A percentile compares a stretch with the other conserved stretches of the same genome.
Evolutionary conservation across 805 yeast genomes (phyloP).

Genomic region (Yarrowia porcina): DNA sequence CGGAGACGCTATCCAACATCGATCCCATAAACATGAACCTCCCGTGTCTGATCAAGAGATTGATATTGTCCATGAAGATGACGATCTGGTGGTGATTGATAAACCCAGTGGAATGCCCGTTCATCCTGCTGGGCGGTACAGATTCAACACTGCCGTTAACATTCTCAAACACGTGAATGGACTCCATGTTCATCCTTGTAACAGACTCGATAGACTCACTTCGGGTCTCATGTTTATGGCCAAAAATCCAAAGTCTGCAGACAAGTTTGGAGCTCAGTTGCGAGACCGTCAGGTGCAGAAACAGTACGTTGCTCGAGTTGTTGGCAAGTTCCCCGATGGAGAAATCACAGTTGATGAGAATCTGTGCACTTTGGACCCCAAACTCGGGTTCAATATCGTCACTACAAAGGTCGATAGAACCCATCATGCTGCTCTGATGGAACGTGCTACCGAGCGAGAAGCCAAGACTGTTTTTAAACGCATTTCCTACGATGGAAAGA

Average conservation of each 20-base stretch:
- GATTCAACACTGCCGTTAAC: slow-evolving; percentile 77
- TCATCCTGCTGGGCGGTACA: slow-evolving; percentile 85
- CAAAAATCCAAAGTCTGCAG: slow-evolving; percentile 75
- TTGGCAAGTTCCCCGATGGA: slow-evolving; percentile 73
- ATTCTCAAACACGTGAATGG: slow-evolving; percentile 70
- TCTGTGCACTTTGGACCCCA: slow-evolving; percentile 66
- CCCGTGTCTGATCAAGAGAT: slow-evolving; percentile 63
- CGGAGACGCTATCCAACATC: slow-evolving; percentile 81
- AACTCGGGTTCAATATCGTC: slow-evolving; percentile 63
- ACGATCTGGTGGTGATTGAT: slow-evolving; percentile 75
- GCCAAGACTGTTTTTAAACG: slow-evolving; percentile 71
- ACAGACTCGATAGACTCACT: slow-evolving; percentile 83
- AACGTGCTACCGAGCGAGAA: slow-evolving; percentile 64
- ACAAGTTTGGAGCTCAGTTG: slow-evolving; percentile 62
- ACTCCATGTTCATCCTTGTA: slow-evolving; percentile 74
- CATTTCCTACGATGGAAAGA: slow-evolving; percentile 62
- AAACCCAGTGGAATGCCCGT: slow-evolving; percentile 95
- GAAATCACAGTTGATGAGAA: slow-evolving; percentile 63
- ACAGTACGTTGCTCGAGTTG: slow-evolving; percentile 82
- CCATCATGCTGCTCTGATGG: slow-evolving; percentile 71
- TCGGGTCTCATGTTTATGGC: slow-evolving; percentile 93
- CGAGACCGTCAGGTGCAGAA: slow-evolving; percentile 72
- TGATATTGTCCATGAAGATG: slow-evolving; percentile 72
- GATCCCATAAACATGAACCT: slow-evolving; percentile 90
- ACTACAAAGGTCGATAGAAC: slow-evolving; percentile 51